Percentiles rank a stretch among this genome's conserved stretches.
Evolutionary conservation across 2,329 filamentous ascomycete species (phyloP).

Genomic region (Immersiporthe knoxdaviesiana): DNA sequence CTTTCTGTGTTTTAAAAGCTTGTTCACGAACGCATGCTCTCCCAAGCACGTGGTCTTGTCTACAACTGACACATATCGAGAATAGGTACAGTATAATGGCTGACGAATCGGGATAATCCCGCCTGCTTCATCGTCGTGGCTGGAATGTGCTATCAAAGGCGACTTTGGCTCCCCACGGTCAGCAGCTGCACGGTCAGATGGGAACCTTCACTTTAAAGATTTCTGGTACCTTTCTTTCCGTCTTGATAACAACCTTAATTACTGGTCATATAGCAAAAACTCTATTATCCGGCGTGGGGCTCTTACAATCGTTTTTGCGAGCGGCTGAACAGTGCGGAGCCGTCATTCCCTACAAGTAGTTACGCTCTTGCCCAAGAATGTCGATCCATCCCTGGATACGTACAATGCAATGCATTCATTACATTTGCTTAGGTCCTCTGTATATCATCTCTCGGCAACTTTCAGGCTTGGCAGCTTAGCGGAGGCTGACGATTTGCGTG

Average conservation of each 20-base stretch:
- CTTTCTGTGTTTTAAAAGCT: neutral
- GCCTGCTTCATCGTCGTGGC: neutral
- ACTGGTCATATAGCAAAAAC: too few relatives aligned
- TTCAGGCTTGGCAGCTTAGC: neutral
- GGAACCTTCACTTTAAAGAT: neutral
- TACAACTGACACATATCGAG: neutral
- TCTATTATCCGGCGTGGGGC: too few relatives aligned
- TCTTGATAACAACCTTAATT: neutral
- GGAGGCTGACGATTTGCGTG: neutral
- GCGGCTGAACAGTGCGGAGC: too few relatives aligned
- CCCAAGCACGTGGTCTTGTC: neutral
- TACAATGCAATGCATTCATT: neutral
- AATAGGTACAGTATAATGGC: neutral
- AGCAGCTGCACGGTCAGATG: neutral
- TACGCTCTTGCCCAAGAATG: too few relatives aligned
- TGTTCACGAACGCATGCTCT: neutral
- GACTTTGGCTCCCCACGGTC: neutral
- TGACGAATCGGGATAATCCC: neutral
- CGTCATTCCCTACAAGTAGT: too few relatives aligned
- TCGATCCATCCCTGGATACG: neutral
- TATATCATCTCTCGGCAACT: neutral
- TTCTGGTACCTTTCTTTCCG: neutral
- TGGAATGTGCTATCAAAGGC: neutral
- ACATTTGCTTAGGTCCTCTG: neutral
- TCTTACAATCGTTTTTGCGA: too few relatives aligned